Percentiles rank a stretch among this genome's conserved stretches.
Conservation (phyloP, 75 land plant species). For the Chamaecyparis obtusa region DNA sequence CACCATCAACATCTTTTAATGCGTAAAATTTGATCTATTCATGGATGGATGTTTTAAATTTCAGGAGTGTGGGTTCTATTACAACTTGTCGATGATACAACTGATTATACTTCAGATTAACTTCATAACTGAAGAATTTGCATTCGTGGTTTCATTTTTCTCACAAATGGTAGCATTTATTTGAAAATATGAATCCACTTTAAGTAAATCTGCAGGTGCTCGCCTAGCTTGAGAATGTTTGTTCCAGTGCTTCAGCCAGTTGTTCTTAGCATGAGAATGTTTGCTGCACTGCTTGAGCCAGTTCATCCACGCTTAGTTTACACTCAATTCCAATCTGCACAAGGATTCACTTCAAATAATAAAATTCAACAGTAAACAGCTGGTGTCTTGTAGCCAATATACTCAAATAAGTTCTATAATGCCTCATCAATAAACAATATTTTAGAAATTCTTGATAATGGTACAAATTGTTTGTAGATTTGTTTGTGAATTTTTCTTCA, state of each 20-base stretch:
- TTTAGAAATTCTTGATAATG: no score
- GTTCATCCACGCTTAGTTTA: slow-evolving; percentile 75
- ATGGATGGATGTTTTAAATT: not conserved
- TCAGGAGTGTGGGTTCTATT: not conserved
- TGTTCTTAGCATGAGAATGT: slow-evolving; percentile 49
- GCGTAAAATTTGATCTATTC: not conserved
- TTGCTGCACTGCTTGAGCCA: slow-evolving; percentile 64
- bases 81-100: not conserved
- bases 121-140: not conserved
- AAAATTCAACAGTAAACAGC: not conserved
- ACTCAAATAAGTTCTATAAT: not conserved
- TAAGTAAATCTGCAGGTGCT: not conserved
- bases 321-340: slow-evolving; percentile 81
- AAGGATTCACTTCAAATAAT: not conserved
- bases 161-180: not conserved
- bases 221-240: slow-evolving; percentile 41
- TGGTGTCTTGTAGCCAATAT: not conserved
- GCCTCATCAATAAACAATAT: no score
- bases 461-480: no score
- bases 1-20: not conserved
- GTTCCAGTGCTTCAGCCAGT: slow-evolving; percentile 60
- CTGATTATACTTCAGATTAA: not conserved
- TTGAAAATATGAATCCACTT: not conserved
- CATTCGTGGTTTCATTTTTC: not conserved
- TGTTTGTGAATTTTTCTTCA: no score